Conservation (phyloP, 768 basidiomycete genomes). For the Xerocomus potaroensis region DNA sequence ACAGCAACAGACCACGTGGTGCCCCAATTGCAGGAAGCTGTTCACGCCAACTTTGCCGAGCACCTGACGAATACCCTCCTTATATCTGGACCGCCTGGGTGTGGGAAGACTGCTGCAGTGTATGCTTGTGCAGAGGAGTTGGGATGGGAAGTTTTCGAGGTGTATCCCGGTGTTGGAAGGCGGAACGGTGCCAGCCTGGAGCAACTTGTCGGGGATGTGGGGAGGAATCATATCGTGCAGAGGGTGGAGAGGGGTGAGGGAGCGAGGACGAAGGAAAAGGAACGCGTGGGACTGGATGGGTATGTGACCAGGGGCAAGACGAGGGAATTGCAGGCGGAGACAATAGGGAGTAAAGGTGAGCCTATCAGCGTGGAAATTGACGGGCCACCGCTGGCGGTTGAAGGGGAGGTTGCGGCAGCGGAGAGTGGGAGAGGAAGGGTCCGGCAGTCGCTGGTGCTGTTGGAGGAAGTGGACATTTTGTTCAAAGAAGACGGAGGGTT, state of each 20-base stretch:
- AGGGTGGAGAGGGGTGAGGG: conserved; percentile 20
- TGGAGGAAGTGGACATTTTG: conserved; percentile 95
- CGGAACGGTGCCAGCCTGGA: conserved; percentile 77
- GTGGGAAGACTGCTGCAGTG: conserved; percentile 88
- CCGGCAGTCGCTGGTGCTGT: conserved; percentile 81
- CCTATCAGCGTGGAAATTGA: conserved; percentile 26
- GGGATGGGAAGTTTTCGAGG: conserved; percentile 95
- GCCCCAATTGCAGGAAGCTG: conserved; percentile 8
- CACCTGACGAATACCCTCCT: conserved; percentile 83
- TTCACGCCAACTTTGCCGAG: conserved; percentile 32
- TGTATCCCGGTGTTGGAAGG: conserved; percentile 92
- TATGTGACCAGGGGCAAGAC: conserved; percentile 14
- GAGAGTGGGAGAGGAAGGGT: conserved; percentile 30
- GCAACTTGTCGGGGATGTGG: conserved; percentile 84
- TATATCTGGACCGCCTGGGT: conserved; percentile 75
- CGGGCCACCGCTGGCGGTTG: no score
- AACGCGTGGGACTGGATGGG: conserved; percentile 10
- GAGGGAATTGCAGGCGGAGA: conserved; percentile 1
- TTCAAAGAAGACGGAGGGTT: conserved; percentile 85
- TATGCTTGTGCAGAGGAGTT: conserved; percentile 94
- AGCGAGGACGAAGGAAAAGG: conserved; percentile 8
- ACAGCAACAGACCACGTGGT: conserved; percentile 5
- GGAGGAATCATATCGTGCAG: conserved; percentile 83
- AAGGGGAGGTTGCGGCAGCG: conserved; percentile 6
- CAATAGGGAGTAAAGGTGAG: conserved; percentile 14